Conservation (phyloP, 2,329 filamentous ascomycete genomes). For the Rugonectria rugulosa region DNA sequence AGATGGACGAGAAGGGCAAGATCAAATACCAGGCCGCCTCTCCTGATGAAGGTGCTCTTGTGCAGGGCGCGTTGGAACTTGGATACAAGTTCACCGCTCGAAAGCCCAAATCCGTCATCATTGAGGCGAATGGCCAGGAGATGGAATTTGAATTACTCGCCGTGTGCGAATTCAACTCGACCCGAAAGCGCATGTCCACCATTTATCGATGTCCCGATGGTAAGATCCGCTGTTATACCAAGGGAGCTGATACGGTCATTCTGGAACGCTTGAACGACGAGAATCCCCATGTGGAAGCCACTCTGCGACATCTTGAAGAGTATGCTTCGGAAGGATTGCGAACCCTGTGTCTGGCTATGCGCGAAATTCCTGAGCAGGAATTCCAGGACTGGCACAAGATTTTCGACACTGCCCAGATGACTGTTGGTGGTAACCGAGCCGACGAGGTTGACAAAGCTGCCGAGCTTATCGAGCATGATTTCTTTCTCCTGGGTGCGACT, state of each 20-base stretch:
- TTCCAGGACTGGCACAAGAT: slow-evolving; percentile 87
- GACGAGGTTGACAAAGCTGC: slow-evolving; percentile 97
- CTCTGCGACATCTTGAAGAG: slow-evolving; percentile 94
- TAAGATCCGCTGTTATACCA: slow-evolving; percentile 92
- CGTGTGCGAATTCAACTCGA: slow-evolving; percentile 98
- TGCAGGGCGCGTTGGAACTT: slow-evolving; percentile 84
- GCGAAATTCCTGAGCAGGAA: slow-evolving; percentile 89
- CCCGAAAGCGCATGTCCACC: slow-evolving; percentile 93
- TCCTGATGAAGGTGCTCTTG: slow-evolving; percentile 95
- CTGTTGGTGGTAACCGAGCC: slow-evolving; percentile 88
- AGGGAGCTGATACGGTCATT: slow-evolving; percentile 97
- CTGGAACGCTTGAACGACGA: slow-evolving; percentile 85
- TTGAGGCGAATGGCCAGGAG: slow-evolving; percentile 75
- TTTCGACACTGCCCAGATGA: slow-evolving; percentile 87
- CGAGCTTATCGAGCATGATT: slow-evolving; percentile 92
- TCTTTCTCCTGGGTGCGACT: slow-evolving; percentile 90
- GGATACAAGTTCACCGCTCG: slow-evolving; percentile 92
- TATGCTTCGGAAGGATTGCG: slow-evolving; percentile 96
- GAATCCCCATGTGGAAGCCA: slow-evolving; percentile 88
- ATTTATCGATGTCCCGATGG: slow-evolving; percentile 97
- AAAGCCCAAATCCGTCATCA: slow-evolving; percentile 87
- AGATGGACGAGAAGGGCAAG: slow-evolving; percentile 77
- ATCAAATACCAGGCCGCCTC: slow-evolving; percentile 99
- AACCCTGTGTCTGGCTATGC: slow-evolving; percentile 93
- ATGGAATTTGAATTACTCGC: slow-evolving; percentile 89